Base-by-base conservation (phyloP, 345 rosid genomes). In the Streptanthus diversifolius region DNA sequence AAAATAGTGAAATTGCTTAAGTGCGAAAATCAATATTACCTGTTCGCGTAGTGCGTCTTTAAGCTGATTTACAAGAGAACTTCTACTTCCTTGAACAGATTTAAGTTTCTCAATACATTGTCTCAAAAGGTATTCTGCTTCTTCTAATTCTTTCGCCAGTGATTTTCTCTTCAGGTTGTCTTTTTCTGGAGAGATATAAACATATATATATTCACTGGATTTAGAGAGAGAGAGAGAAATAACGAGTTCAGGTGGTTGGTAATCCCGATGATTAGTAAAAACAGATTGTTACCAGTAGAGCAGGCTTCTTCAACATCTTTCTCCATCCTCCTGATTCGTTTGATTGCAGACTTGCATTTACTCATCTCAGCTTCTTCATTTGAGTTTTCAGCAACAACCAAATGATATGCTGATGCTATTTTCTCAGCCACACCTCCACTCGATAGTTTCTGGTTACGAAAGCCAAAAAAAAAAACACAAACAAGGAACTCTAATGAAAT, bases 341-440 rank as follows among this genome's bases (percentile, higher is more conserved):
- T 85, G 75, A 84, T 83, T 1, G 85, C 85, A 62, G 98, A 86
- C 71, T 87, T 88, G 68, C 98, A 95, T 67, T 82, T 87, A 44
- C 66, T 85, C 93, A 88, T 90, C 81, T 90, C 97, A 44, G 79
- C 85, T 68, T 91, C 99, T 79, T 95, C 97, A 47, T 80, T 84
- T n/a, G 83, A 68, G 44, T 84, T 87, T 32, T 92, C 99, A 66
- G 87, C 81, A 39, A 85, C 83, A 17, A 95, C 84, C 85, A 64
- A 30, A 76, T 91, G 92, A 77, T 85, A 88, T 14, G 99, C 98
- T 0, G 98, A 91, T 40, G 91, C 86, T 72, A 95, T 90, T 84
- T 90, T 92, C 83, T 95, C 98, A 40, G 96, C 92, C 12, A 83
- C 72, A 45, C 95, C 84, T 59, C 99, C 97, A 66, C 87, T 67